These are phyloP conservation scores for Lumnitzera racemosa DNA, from an alignment of 345 rosid species.

Conservation along the genomic window DNA sequence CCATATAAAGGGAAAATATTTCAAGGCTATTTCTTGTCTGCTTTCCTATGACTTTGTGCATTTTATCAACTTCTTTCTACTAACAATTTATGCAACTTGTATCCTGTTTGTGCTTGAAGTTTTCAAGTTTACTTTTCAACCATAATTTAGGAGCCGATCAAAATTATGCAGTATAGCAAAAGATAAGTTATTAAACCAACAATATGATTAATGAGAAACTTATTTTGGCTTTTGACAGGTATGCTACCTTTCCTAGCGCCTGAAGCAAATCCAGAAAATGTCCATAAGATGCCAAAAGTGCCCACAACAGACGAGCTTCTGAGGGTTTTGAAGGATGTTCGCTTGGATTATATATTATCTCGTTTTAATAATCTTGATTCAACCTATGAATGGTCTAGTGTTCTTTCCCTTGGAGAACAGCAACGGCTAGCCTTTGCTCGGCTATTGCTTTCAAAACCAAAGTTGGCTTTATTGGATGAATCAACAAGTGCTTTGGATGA, in stretches of 20 bases:
- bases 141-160: no score
- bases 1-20: no score
- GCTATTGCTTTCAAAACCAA: constrained; percentile 70
- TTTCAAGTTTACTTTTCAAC: no score
- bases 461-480: constrained; percentile 76
- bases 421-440: constrained; percentile 95
- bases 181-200: no score
- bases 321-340: constrained; percentile 57
- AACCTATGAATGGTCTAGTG: constrained; percentile 80
- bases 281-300: constrained; percentile 23
- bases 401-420: constrained; percentile 96
- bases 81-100: no score
- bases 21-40: no score
- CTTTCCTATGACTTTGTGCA: no score
- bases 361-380: constrained; percentile 71
- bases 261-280: constrained; percentile 15
- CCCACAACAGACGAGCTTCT: constrained; percentile 65
- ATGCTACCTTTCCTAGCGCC: constrained; percentile 36
- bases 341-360: constrained; percentile 58
- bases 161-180: no score
- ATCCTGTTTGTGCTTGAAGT: no score
- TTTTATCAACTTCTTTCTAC: no score
- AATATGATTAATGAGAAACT: no score
- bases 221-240: constrained; percentile 20
- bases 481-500: constrained; percentile 96